A percentile compares a stretch with the other conserved stretches of the same genome.
phyloP scores from a whole-genome alignment of 495 filamentous ascomycete species.

The Cetradonia linearis region DNA sequence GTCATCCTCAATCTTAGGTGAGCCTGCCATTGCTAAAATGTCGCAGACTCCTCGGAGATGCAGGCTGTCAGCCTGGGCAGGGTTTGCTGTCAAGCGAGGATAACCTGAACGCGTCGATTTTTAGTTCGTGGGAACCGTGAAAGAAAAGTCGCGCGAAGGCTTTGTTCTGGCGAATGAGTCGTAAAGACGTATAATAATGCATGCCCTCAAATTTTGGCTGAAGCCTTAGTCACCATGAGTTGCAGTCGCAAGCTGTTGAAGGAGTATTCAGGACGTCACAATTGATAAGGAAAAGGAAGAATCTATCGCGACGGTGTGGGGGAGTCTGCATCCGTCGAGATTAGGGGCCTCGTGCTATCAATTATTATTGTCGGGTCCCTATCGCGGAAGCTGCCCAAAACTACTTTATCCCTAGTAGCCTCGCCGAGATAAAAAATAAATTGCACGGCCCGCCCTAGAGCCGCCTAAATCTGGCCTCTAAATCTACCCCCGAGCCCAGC shows the following conservation, averaged over 20 bases:
- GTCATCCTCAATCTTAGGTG: slow-evolving; percentile 10
- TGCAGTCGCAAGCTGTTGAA: not conserved
- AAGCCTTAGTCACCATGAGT: not conserved
- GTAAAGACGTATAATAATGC: not conserved
- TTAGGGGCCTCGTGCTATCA: too few species aligned
- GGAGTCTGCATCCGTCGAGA: too few species aligned
- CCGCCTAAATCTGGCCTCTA: too few species aligned
- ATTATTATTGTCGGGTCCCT: too few species aligned
- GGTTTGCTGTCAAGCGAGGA: not conserved
- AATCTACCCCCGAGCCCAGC: too few species aligned
- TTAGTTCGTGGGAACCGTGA: slow-evolving; percentile 1
- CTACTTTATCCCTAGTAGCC: not conserved
- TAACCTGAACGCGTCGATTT: not conserved
- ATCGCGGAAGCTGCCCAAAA: not conserved
- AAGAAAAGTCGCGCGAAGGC: slow-evolving; percentile 6
- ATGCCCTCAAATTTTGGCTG: not conserved
- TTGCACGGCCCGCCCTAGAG: too few species aligned
- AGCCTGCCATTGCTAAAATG: not conserved
- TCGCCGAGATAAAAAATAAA: too few species aligned
- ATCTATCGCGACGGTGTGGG: not conserved
- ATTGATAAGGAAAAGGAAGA: not conserved
- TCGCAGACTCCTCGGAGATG: slow-evolving; percentile 14
- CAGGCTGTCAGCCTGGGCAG: not conserved
- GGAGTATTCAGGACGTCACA: not conserved
- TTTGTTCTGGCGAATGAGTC: slow-evolving; percentile 8